Percentiles rank a stretch among this genome's conserved stretches.
These are phyloP conservation scores for Fragaria ananassa DNA, from an alignment of 306 rosid genomes.

Conservation along the genomic window DNA sequence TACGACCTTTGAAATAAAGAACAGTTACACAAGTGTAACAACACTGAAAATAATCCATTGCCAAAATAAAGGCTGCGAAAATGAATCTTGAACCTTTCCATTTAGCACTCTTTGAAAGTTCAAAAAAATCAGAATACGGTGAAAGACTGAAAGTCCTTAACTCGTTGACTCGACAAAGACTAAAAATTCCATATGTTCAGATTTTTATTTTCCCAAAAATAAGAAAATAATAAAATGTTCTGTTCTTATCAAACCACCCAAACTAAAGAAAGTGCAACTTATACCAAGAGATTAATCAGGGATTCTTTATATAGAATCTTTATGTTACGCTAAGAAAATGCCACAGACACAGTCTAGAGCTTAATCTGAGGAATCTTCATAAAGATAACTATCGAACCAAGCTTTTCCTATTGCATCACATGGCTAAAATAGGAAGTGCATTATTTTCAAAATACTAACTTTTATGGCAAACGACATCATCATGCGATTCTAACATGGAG, in stretches of 20 bases:
- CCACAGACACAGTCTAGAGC: not conserved
- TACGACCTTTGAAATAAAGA: slow-evolving; percentile 60
- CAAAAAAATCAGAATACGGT: not conserved
- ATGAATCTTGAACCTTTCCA: not conserved
- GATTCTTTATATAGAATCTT: not conserved
- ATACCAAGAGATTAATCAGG: not conserved
- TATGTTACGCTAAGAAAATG: not conserved
- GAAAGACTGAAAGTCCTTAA: not conserved
- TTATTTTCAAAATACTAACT: not conserved
- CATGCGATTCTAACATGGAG: not conserved
- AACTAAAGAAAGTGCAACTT: not conserved
- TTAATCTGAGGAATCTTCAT: not conserved
- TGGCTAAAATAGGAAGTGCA: not conserved
- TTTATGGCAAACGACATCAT: not conserved
- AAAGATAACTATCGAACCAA: not conserved
- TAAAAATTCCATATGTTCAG: not conserved
- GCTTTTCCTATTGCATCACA: not conserved
- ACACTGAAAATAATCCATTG: slow-evolving; percentile 16
- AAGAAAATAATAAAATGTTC: not conserved
- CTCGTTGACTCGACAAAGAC: not conserved
- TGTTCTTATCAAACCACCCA: not conserved
- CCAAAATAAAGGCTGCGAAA: not conserved
- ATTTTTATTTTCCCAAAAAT: not conserved
- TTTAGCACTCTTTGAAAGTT: not conserved
- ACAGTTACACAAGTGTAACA: slow-evolving; percentile 24